These are phyloP conservation scores for Oemleria cerasiformis DNA, from an alignment of 306 rosid species.

Conservation along the genomic window DNA sequence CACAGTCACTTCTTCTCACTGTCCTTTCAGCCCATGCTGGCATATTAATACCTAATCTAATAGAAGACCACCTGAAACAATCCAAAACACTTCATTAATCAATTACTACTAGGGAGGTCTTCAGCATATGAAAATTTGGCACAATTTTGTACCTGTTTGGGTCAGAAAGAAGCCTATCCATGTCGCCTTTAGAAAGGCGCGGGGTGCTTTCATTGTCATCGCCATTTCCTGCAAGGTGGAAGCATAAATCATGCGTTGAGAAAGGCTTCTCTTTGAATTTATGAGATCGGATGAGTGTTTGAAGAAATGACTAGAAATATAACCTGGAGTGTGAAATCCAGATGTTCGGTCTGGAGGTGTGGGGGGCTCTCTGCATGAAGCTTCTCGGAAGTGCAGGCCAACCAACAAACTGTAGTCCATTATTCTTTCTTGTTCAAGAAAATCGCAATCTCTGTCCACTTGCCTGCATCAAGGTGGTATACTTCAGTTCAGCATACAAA, in stretches of 20 bases:
- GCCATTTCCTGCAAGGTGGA: constrained; percentile 36
- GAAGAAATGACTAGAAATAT: constrained; percentile 20
- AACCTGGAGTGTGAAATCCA: constrained; percentile 41
- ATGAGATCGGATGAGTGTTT: not conserved
- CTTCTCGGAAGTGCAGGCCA: constrained; percentile 82
- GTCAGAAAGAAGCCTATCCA: constrained; percentile 42
- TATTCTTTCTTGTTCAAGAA: constrained; percentile 89
- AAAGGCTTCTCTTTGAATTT: constrained; percentile 2
- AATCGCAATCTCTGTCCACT: constrained; percentile 88
- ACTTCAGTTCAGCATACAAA: not conserved
- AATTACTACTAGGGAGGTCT: not conserved
- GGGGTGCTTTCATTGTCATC: constrained; percentile 32
- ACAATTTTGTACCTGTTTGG: constrained; percentile 52
- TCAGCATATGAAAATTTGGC: not conserved
- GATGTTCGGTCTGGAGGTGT: constrained; percentile 36
- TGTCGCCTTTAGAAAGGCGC: constrained; percentile 42
- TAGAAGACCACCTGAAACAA: constrained; percentile 50
- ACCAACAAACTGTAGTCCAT: constrained; percentile 97
- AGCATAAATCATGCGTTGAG: constrained; percentile 22
- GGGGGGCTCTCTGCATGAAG: constrained; percentile 33
- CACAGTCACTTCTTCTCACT: constrained; percentile 41
- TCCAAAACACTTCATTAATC: not conserved
- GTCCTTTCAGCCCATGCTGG: constrained; percentile 80
- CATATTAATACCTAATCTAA: constrained; percentile 73
- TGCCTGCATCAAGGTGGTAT: constrained; percentile 57